Evolutionary conservation across 768 basidiomycete genomes (phyloP), one percentile per base, ranked within the genome.

Genomic region (Xerocomellus chrysenteron): DNA sequence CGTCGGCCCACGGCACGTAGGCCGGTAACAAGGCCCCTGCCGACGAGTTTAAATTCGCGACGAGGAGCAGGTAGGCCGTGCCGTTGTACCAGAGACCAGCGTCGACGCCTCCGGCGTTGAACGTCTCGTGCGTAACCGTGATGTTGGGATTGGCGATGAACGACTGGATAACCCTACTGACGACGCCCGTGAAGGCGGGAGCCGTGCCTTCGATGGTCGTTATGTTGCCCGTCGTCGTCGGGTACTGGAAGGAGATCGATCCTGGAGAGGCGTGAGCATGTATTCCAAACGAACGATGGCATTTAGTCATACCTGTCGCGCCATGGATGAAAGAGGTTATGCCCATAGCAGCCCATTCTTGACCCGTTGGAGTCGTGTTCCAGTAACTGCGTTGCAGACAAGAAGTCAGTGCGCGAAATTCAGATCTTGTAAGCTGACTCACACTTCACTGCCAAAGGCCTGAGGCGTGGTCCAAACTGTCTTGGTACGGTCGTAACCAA

Each of bases 381-480:
- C 70, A 71, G 55, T 63, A 73, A 39, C 71, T 71, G 39, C 13
- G 42, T 33, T 17, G 9, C 12, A 12, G 1, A 19, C 8, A 24
- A 47, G 17, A 21, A 8, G 2, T 70, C 14, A 61, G 43, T 26
- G 4, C 7, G 32, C 5, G 41, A 2, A 6, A 3, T 2, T 19
- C 3, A 2, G 9, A 7, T 8, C 14, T 21, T 6, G 12, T 24
- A 1, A 36, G 2, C 7, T 1, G 5, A 63, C 71, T 55, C 28
- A 77, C 75, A 63, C 63, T n/a, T 63, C 69, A 54, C 78, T 78
- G n/a, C 88, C 87, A 63, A 92, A 86, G 0, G 82, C 88, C 68
- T 92, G 90, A 8, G 90, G 88, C 0, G 87, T 87, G 4, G 84
- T 82, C 91, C 90, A 93, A 0, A 90, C 78, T 4, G 84, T 79